Evolutionary conservation across 2,329 filamentous ascomycete genomes (phyloP), one percentile per base, ranked within the genome.

Genomic region (Nemania sp.): DNA sequence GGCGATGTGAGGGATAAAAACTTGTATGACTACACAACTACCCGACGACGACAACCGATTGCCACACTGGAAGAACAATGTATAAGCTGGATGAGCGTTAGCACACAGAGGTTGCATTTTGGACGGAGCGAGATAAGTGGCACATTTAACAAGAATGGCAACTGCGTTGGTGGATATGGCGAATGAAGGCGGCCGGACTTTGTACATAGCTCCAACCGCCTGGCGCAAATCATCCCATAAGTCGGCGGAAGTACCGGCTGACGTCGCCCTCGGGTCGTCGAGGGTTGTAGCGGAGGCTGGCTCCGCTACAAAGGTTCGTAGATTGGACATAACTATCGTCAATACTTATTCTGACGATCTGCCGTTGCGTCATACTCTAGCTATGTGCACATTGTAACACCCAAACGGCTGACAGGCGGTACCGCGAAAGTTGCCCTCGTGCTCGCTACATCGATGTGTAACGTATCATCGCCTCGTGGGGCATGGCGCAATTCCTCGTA

Each of bases 141-240:
- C 17, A 9, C 18, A 42, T 20, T 32, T 40, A 51, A 47, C 42
- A n/a, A 39, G 25, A 29, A 29, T 3, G 17, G n/a, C n/a, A n/a
- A n/a, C n/a, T n/a, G n/a, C n/a, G n/a, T n/a, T n/a, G n/a, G 13
- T 53, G 20, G 25, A 32, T 29, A 51, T 47, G 25, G 46, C 13
- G 43, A 32, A 35, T 2, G 48, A 42, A 50, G 50, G 18, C 43
- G 42, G 21, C 42, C 21, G 47, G 21, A 46, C 50, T 63, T 53
- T 66, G 61, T 54, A 66, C 59, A 49, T 59, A 49, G 40, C 45
- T 21, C 32, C 17, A 58, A 57, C 57, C 21, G 54, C 50, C 63
- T 62, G 57, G 43, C 58, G 56, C 49, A 57, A 59, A 57, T 47
- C 34, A 58, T 50, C 55, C 17, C 32, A 34, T 37, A 35, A 34